phyloP scores from a whole-genome alignment of 345 rosid species.

The Lepidium sativum region DNA sequence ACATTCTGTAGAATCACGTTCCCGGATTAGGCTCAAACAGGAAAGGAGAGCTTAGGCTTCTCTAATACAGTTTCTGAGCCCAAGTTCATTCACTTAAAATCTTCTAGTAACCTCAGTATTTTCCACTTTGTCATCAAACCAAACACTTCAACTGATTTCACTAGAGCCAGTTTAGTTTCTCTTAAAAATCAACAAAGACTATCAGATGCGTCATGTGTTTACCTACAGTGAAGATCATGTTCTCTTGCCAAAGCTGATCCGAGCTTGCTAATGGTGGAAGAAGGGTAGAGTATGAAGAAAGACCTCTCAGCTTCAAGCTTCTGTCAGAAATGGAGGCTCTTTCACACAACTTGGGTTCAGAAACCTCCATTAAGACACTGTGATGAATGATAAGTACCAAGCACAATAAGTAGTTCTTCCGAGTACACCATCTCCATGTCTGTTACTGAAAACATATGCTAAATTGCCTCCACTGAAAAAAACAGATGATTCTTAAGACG shows the following conservation, averaged over 20 bases:
- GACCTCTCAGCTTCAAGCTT: not conserved
- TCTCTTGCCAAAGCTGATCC: too few relatives aligned
- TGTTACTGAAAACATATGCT: not conserved
- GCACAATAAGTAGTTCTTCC: not conserved
- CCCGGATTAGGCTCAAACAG: not conserved
- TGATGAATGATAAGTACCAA: not conserved
- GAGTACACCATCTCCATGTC: not conserved
- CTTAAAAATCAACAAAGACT: not conserved
- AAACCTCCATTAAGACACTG: not conserved
- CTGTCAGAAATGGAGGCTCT: not conserved
- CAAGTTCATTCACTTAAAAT: not conserved
- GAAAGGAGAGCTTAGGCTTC: not conserved
- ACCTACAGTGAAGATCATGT: too few relatives aligned
- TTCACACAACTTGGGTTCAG: not conserved
- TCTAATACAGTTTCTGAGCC: not conserved
- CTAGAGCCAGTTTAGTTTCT: not conserved
- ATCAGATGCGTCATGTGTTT: too few relatives aligned
- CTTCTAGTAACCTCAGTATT: not conserved
- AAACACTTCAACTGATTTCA: not conserved
- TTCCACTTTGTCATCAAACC: not conserved
- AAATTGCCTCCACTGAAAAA: not conserved
- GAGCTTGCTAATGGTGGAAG: too few relatives aligned
- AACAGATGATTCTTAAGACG: not conserved
- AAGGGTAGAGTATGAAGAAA: not conserved
- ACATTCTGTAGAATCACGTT: not conserved